phyloP scores from a whole-genome alignment of 192 early-diverging fungal genomes.

The Linnemannia hyalina region DNA sequence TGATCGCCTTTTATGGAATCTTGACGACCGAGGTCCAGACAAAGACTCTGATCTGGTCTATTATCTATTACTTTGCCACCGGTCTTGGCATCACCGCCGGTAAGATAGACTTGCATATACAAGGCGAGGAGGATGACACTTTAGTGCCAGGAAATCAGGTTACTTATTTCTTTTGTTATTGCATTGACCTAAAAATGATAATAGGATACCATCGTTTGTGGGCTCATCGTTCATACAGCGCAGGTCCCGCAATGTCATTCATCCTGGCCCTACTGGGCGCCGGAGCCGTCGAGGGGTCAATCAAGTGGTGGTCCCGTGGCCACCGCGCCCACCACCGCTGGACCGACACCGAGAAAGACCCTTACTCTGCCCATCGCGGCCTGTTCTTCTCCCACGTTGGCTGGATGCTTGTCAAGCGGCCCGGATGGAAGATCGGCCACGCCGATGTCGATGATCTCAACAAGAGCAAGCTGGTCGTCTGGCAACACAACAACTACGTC shows the following conservation, averaged over 20 bases:
- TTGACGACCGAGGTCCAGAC: conserved; percentile 71
- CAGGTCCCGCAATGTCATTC: conserved; percentile 66
- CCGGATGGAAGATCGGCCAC: conserved; percentile 75
- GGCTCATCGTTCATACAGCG: conserved; percentile 81
- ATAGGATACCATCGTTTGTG: conserved; percentile 85
- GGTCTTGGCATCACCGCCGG: conserved; percentile 90
- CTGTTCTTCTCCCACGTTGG: conserved; percentile 84
- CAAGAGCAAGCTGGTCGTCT: conserved; percentile 74
- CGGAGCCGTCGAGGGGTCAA: conserved; percentile 82
- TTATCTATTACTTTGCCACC: conserved; percentile 78
- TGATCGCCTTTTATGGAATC: conserved; percentile 83
- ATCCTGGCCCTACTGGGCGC: conserved; percentile 72
- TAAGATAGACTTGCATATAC: conserved; percentile 36
- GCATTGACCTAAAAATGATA: conserved; percentile 21
- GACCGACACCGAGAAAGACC: conserved; percentile 85
- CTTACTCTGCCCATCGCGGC: conserved; percentile 83
- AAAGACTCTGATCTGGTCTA: conserved; percentile 78
- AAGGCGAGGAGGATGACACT: background rate
- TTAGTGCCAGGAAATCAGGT: no score
- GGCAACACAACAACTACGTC: conserved; percentile 83
- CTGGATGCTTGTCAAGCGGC: conserved; percentile 87
- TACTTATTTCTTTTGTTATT: background rate
- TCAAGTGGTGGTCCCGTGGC: conserved; percentile 87
- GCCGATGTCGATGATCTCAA: conserved; percentile 85
- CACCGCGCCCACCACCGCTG: conserved; percentile 90